Evolutionary conservation across 768 basidiomycete species (phyloP).

Genomic region (Naematelia aurantialba): DNA sequence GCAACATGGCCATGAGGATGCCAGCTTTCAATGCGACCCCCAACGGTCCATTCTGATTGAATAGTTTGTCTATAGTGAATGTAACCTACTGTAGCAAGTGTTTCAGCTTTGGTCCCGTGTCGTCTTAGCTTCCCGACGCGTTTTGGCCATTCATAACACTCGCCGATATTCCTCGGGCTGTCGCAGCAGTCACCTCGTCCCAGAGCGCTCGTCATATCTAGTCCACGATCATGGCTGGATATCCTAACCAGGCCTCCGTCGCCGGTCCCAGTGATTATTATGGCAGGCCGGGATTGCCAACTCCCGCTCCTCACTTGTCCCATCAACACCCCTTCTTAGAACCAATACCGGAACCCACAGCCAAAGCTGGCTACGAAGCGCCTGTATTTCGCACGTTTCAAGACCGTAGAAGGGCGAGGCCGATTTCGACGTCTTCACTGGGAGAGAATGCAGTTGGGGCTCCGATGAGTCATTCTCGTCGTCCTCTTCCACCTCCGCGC

Average conservation of each 20-base stretch:
- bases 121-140: neutral
- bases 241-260: neutral
- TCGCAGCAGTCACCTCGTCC: too few relatives aligned
- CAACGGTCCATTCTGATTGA: neutral
- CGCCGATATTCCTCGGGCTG: too few relatives aligned
- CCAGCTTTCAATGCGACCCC: constrained; percentile 27
- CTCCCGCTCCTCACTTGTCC: neutral
- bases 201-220: neutral
- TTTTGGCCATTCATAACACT: neutral
- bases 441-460: neutral
- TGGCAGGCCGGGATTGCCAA: neutral
- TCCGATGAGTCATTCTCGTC: neutral
- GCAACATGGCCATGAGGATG: constrained; percentile 61
- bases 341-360: constrained; percentile 32
- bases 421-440: neutral
- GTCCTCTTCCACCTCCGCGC: neutral
- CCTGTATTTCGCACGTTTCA: constrained; percentile 47
- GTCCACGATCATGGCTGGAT: neutral
- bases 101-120: neutral
- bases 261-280: neutral
- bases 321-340: constrained; percentile 3
- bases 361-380: constrained; percentile 34
- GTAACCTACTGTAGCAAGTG: neutral
- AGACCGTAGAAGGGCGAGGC: constrained; percentile 36
- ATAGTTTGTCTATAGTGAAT: neutral